Base-by-base conservation (phyloP, 2,329 filamentous ascomycete genomes). In the Fusarium begoniae region DNA sequence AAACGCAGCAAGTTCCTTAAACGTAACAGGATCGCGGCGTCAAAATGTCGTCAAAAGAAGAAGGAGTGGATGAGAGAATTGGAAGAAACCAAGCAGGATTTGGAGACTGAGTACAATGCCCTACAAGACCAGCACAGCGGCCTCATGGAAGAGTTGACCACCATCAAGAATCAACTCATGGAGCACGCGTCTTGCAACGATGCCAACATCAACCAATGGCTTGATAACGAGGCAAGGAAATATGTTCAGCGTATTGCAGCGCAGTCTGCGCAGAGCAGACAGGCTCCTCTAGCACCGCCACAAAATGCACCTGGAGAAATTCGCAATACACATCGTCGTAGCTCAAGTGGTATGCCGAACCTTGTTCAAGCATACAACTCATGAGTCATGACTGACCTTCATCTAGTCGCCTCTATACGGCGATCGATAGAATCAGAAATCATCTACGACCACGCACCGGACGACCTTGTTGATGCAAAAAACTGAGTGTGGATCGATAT, bases 1-100 rank as follows among this genome's bases (percentile, higher is more conserved):
- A 90, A 88, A 75, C 85, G 89, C 35, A 86, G 84, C 69, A 87
- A 87, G 70, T 91, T 90, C 75, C 85, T 94, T 0, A 90, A 93
- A 81, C 89, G 92, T 69, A 95, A 95, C 80, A 87, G 92, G 15
- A 83, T 92, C 6, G 92, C 93, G 0, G 92, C 93, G 3, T 92
- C 90, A 79, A 94, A 94, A 79, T 94, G 92, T 78, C 89, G 92
- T 8, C 88, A 92, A 77, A 93, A 93, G 81, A 89, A 89, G 77
- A 90, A 89, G 80, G 82, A 85, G 74, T 88, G 85, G 84, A 84
- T 87, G 28, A 81, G 81, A 18, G 83, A 85, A n/a, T 77, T 89
- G 28, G 86, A 89, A 67, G 83, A 85, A 60, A 83, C 82, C 11
- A 85, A 85, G 63, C 72, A 79, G 15, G 81, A 78, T 1, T 74